Percentiles rank a stretch among this genome's conserved stretches.
Evolutionary conservation across 108 stramenopile species (phyloP).

Genomic region (Fistulifera pelliculosa): DNA sequence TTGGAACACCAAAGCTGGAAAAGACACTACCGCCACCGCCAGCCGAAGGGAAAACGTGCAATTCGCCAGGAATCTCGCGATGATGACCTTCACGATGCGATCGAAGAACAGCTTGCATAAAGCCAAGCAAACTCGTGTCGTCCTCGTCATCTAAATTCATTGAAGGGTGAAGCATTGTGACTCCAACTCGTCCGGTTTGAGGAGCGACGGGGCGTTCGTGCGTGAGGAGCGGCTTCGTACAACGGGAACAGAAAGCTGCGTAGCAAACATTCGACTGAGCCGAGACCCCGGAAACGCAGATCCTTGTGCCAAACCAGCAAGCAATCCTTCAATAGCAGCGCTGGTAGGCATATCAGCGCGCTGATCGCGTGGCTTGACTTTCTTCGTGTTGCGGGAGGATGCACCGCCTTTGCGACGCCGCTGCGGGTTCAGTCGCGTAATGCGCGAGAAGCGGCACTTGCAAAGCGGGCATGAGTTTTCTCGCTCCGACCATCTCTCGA

Average conservation of each 20-base stretch:
- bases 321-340: constrained; percentile 30
- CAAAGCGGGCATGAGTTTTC: constrained; percentile 87
- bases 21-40: background rate
- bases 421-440: constrained; percentile 48
- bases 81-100: background rate
- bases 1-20: background rate
- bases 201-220: background rate
- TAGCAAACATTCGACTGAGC: background rate
- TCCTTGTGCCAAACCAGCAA: constrained; percentile 3
- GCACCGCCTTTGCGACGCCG: constrained; percentile 17
- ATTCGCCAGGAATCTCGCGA: too few species aligned
- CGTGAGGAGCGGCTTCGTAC: background rate
- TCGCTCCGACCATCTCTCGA: constrained; percentile 76
- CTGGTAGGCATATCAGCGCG: constrained; percentile 31
- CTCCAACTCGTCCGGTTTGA: background rate
- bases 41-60: too few species aligned
- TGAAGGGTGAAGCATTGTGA: too few species aligned
- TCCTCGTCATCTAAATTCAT: constrained; percentile 7
- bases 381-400: constrained; percentile 44
- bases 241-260: constrained; percentile 2
- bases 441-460: constrained; percentile 70
- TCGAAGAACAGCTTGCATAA: constrained; percentile 2
- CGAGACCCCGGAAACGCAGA: background rate
- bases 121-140: background rate
- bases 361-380: constrained; percentile 58